phyloP scores from a whole-genome alignment of 1,284 basidiomycete species.

The Clitocybe nebularis region DNA sequence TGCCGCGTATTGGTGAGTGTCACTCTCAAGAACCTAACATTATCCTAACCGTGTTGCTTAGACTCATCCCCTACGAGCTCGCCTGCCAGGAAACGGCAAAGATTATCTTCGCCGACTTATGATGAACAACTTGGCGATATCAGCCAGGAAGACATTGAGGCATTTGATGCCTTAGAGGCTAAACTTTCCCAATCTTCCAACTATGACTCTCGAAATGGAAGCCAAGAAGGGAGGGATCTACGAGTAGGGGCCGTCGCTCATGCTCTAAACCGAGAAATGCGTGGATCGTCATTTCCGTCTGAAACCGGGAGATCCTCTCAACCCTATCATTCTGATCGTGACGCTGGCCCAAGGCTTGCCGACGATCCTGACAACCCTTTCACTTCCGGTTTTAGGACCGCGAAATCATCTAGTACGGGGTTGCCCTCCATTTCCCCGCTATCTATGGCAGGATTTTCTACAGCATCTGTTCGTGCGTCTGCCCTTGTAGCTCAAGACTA shows the following conservation, averaged over 20 bases:
- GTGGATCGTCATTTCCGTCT: neutral
- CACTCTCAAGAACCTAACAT: no score
- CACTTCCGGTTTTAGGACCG: constrained; percentile 19
- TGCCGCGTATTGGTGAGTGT: constrained; percentile 10
- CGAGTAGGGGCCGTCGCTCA: constrained; percentile 8
- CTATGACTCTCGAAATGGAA: neutral
- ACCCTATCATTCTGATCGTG: neutral
- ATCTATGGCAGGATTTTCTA: constrained; percentile 13
- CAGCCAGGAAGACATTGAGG: constrained; percentile 53
- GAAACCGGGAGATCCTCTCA: neutral
- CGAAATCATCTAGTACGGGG: constrained; percentile 15
- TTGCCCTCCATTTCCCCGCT: constrained; percentile 19
- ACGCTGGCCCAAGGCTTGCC: constrained; percentile 8
- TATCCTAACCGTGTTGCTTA: constrained; percentile 7
- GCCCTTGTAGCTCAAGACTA: constrained; percentile 17
- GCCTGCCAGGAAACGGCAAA: constrained; percentile 49
- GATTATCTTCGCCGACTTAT: constrained; percentile 68
- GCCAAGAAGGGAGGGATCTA: constrained; percentile 5
- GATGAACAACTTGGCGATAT: constrained; percentile 51
- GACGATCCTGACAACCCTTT: constrained; percentile 49
- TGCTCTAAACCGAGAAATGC: constrained; percentile 2
- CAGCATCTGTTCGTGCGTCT: constrained; percentile 20
- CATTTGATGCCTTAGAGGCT: constrained; percentile 52
- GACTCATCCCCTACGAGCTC: constrained; percentile 29
- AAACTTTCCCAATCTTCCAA: constrained; percentile 30